Percentiles rank a stretch among this genome's conserved stretches.
These are phyloP conservation scores for Fusarium sp. DNA, from an alignment of 2,329 filamentous ascomycete species.

Conservation along the genomic window DNA sequence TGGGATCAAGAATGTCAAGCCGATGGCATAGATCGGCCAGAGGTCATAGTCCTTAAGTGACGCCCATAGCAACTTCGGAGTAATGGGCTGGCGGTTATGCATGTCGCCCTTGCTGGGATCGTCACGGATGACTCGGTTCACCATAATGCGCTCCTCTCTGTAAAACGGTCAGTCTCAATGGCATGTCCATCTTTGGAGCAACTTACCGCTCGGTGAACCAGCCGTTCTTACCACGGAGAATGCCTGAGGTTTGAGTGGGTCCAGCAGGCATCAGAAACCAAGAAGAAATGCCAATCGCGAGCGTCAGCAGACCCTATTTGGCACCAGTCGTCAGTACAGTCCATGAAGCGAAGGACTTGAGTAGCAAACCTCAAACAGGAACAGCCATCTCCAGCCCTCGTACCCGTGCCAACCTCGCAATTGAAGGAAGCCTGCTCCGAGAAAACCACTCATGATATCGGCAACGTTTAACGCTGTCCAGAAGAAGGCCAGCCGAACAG, in stretches of 20 bases:
- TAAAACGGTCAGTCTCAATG: fast-evolving
- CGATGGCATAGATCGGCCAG: background rate
- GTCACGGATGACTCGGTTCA: background rate
- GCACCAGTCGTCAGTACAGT: background rate
- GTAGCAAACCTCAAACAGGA: background rate
- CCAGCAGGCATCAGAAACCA: background rate
- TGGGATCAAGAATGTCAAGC: background rate
- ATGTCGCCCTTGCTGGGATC: background rate
- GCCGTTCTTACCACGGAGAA: background rate
- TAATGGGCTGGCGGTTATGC: background rate
- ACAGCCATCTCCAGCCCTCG: background rate
- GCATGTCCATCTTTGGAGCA: background rate
- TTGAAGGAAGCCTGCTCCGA: background rate
- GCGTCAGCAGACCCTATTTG: background rate
- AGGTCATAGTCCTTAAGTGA: background rate
- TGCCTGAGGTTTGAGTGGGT: background rate
- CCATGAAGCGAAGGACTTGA: fast-evolving
- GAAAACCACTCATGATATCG: background rate
- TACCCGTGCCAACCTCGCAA: background rate
- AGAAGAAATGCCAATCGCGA: background rate
- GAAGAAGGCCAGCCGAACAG: background rate
- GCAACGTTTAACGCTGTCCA: background rate
- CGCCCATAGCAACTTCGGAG: background rate
- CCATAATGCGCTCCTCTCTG: background rate
- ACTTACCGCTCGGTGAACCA: background rate